phyloP scores from a whole-genome alignment of 805 yeast species.

The Cyberlindnera euphorbiae region DNA sequence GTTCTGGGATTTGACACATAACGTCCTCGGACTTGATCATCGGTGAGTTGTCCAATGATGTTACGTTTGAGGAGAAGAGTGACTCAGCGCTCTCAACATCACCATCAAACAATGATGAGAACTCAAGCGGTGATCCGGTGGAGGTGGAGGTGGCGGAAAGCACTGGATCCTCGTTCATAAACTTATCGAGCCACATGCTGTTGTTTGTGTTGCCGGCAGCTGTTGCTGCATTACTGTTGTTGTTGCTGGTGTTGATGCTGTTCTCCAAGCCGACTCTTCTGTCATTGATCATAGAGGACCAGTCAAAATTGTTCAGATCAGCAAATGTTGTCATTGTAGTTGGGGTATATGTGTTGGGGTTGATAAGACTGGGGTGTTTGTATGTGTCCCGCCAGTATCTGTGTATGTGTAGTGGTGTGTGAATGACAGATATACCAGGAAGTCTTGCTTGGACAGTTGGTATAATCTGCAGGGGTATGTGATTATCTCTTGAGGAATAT shows the following conservation, averaged over 20 bases:
- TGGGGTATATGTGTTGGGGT: not conserved
- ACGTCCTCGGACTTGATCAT: constrained; percentile 26
- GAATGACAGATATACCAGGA: no score
- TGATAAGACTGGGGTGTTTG: not conserved
- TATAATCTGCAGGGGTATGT: no score
- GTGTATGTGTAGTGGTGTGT: no score
- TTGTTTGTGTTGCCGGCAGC: constrained; percentile 4
- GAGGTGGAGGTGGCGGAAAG: constrained; percentile 12
- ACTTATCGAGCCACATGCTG: constrained; percentile 23
- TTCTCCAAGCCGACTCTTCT: no score
- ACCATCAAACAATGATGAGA: constrained; percentile 25
- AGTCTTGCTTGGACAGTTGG: no score
- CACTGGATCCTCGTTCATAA: constrained; percentile 14
- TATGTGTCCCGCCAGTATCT: not conserved
- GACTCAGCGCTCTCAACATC: constrained; percentile 13
- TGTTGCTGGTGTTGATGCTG: no score
- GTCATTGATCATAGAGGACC: constrained; percentile 21
- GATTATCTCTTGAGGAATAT: no score
- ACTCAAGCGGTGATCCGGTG: constrained; percentile 25
- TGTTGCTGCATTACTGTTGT: no score
- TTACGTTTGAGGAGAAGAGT: constrained; percentile 24
- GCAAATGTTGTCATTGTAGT: constrained; percentile 19
- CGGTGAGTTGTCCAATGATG: constrained; percentile 28
- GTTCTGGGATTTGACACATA: not conserved
- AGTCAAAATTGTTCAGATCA: constrained; percentile 23